Conservation (phyloP, 805 yeast species). For the Pichia sporocuriosa region DNA sequence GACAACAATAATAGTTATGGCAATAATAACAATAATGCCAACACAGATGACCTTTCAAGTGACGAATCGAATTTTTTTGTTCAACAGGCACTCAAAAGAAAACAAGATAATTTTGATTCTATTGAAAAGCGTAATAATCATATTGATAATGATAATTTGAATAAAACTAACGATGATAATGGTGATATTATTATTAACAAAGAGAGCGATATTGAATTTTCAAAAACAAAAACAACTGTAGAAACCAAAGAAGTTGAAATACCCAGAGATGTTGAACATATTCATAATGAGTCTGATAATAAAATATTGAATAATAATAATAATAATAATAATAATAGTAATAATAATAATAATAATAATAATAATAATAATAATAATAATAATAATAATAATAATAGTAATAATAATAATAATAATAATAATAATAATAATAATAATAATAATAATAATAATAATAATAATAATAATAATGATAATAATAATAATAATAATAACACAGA, state of each 20-base stretch:
- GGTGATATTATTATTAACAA: neutral
- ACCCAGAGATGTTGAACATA: too few relatives aligned
- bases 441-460: neutral
- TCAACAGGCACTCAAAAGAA: conserved; percentile 2
- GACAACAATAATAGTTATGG: too few relatives aligned
- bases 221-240: neutral
- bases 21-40: too few relatives aligned
- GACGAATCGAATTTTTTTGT: conserved; percentile 8
- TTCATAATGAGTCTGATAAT: neutral
- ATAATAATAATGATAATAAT: neutral
- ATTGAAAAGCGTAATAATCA: neutral
- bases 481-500: neutral
- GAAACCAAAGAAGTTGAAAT: too few relatives aligned
- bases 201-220: neutral
- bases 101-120: neutral
- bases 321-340: neutral
- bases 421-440: neutral
- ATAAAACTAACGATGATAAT: neutral
- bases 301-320: neutral
- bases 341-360: neutral
- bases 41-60: neutral
- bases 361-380: neutral
- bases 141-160: neutral
- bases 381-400: too few relatives aligned
- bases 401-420: neutral